Evolutionary conservation across 192 early-diverging fungal species (phyloP).

Genomic region (Entrophospora sp.): DNA sequence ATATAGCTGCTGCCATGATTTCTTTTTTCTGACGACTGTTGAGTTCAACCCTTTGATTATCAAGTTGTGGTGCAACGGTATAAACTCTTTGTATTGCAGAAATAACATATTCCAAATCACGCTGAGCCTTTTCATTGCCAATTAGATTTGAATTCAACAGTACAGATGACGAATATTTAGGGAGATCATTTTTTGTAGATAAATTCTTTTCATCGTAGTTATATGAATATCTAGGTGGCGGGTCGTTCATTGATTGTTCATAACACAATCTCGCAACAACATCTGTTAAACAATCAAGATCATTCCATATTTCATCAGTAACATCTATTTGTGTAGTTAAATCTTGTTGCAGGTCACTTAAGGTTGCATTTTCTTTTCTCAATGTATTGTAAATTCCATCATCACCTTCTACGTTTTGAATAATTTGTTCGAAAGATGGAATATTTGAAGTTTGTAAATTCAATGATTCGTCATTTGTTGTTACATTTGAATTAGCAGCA

Average conservation of each 20-base stretch:
- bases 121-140: constrained; percentile 36
- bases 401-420: background rate
- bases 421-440: background rate
- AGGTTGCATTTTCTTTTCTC: constrained; percentile 20
- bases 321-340: background rate
- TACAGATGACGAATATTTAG: constrained; percentile 11
- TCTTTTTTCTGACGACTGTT: constrained; percentile 33
- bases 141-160: constrained; percentile 2
- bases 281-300: constrained; percentile 31
- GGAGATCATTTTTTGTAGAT: background rate
- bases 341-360: constrained; percentile 14
- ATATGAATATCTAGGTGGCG: constrained; percentile 21
- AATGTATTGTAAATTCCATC: constrained; percentile 20
- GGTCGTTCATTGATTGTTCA: constrained; percentile 13
- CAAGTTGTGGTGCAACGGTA: constrained; percentile 38
- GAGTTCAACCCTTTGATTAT: constrained; percentile 46
- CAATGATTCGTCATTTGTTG: background rate
- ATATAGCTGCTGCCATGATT: constrained; percentile 36
- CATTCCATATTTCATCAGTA: constrained; percentile 30
- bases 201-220: background rate
- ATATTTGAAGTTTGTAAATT: background rate
- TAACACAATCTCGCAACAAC: constrained; percentile 17
- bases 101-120: constrained; percentile 45
- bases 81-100: constrained; percentile 44
- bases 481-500: background rate